Base-by-base conservation (phyloP, 2,329 filamentous ascomycete genomes). In the Verticillium dahliae region DNA sequence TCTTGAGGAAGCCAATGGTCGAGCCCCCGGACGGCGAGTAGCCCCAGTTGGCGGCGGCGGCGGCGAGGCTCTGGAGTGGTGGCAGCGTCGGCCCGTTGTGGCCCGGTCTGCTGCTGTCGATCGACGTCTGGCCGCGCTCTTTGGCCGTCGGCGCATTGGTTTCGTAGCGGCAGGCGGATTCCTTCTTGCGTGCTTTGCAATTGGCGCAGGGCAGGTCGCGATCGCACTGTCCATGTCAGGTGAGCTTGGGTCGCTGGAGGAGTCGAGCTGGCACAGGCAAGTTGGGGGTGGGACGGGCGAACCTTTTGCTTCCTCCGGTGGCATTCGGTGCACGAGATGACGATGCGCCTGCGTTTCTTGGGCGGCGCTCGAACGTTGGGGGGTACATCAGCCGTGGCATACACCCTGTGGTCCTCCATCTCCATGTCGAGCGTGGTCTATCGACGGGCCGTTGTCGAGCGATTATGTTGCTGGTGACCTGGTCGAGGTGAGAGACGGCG, bases 321-420 rank as follows among this genome's bases (percentile, higher is more conserved):
- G 66, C 85, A 88, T 69, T 88, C 85, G 11, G 81, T 85, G 67
- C 85, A 88, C 7, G 84, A 87, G 62, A 88, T 85, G 55, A 87
- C 83, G 52, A 85, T 77, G 45, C 85, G 79, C 67, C 83, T 80
- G 65, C 85, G 78, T 72, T 87, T 87, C 61, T 82, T 79, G 4
- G 80, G 78, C 18, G 80, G 78, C 45, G 45, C 45, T 50, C 45
- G 45, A 50, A 50, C 45, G 13, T 60, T 34, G 10, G 59, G 52
- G 35, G 62, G 31, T 57, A 63, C 60, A 6, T 57, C 61, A n/a
- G 57, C 52, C 18, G 38, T 31, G 35, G 14, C 57, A 35, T 18
- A 57, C 34, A 39, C 52, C 57, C 59, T 55, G 33, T 31, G 33
- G 13, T 61, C 52, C 27, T 39, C 35, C 34, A 41, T 18, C 14